These are phyloP conservation scores for Vicia sativa DNA, from an alignment of 306 rosid genomes.

Conservation along the genomic window DNA sequence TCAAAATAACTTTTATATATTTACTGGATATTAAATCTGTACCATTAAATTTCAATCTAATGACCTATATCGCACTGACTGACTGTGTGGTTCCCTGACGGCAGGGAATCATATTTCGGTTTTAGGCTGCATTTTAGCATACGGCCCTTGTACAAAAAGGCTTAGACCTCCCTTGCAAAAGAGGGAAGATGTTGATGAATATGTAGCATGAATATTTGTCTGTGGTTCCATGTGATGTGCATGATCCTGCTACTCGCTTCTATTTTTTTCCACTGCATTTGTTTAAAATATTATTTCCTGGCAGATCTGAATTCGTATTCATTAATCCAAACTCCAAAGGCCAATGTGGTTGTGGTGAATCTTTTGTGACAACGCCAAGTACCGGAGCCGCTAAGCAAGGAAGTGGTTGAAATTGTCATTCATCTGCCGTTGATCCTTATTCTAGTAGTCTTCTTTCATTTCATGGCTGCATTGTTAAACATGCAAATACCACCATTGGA, in stretches of 20 bases:
- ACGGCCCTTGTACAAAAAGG: background rate
- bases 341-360: constrained; percentile 96
- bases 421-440: constrained; percentile 20
- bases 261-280: constrained; percentile 8
- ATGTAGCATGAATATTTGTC: background rate
- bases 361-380: constrained; percentile 73
- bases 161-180: background rate
- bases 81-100: no score
- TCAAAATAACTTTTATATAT: no score
- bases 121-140: background rate
- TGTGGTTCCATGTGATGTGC: background rate
- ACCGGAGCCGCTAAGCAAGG: constrained; percentile 53
- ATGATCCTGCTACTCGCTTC: constrained; percentile 7
- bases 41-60: no score
- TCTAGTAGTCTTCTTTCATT: constrained; percentile 29
- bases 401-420: constrained; percentile 38
- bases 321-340: constrained; percentile 96
- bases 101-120: background rate
- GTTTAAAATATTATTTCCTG: background rate
- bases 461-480: constrained; percentile 18
- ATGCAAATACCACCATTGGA: constrained; percentile 23
- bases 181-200: constrained; percentile 2
- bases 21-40: no score
- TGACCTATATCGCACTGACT: no score
- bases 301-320: constrained; percentile 89